Percentiles rank a stretch among this genome's conserved stretches.
Evolutionary conservation across 176 grass and related monocot species (phyloP).

Genomic region (Pharus latifolius): DNA sequence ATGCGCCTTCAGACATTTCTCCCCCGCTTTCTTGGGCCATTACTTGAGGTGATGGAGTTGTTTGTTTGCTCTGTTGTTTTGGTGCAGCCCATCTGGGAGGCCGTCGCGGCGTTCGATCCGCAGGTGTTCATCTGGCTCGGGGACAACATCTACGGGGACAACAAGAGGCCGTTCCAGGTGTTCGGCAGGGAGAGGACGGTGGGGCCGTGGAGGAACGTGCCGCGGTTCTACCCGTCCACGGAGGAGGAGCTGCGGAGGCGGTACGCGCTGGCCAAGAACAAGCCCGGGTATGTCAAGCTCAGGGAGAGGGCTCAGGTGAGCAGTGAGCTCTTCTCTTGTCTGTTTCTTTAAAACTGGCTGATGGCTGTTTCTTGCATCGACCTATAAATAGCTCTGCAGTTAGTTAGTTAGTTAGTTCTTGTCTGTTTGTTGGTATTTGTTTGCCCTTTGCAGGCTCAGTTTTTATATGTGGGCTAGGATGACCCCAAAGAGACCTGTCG

Average conservation of each 20-base stretch:
- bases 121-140: slow-evolving; percentile 91
- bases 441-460: neutral
- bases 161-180: slow-evolving; percentile 49
- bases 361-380: neutral
- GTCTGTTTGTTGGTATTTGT: neutral
- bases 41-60: neutral
- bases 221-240: slow-evolving; percentile 71
- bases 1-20: neutral
- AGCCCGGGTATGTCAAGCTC: slow-evolving; percentile 61
- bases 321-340: too few species aligned
- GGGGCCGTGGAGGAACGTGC: slow-evolving; percentile 72
- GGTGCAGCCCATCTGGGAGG: slow-evolving; percentile 77
- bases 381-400: neutral
- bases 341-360: too few species aligned
- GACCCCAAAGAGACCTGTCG: neutral
- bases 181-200: slow-evolving; percentile 61
- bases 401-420: neutral
- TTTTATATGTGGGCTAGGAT: neutral
- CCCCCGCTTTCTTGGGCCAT: too few species aligned
- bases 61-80: neutral
- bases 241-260: slow-evolving; percentile 60
- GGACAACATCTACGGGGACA: slow-evolving; percentile 95
- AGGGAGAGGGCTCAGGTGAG: slow-evolving; percentile 52
- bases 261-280: slow-evolving; percentile 59
- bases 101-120: slow-evolving; percentile 56